These are phyloP conservation scores for Bauhinia variegata DNA, from an alignment of 306 rosid genomes.

Conservation along the genomic window DNA sequence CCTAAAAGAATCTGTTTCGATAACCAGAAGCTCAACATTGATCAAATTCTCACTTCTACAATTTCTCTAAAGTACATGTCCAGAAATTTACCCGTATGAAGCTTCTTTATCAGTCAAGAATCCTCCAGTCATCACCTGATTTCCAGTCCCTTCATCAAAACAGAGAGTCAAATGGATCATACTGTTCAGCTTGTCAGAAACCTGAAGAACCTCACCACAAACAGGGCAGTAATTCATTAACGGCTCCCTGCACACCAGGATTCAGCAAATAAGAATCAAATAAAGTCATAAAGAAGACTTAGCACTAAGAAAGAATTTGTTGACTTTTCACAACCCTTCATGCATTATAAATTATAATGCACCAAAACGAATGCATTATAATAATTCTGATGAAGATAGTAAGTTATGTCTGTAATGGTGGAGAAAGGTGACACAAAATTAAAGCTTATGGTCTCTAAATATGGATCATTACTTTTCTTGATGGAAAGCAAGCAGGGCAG, in stretches of 20 bases:
- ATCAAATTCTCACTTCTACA: constrained; percentile 10
- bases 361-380: neutral
- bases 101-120: constrained; percentile 94
- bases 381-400: constrained; percentile 11
- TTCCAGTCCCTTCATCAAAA: constrained; percentile 98
- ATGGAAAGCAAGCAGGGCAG: constrained; percentile 79
- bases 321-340: neutral
- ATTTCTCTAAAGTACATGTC: constrained; percentile 14
- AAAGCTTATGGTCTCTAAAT: constrained; percentile 27
- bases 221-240: constrained; percentile 88
- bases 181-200: constrained; percentile 72
- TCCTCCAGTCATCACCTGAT: constrained; percentile 96
- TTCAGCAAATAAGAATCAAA: constrained; percentile 34
- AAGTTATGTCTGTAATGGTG: neutral
- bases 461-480: constrained; percentile 77
- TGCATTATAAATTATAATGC: too few relatives aligned
- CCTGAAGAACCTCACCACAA: constrained; percentile 87
- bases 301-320: neutral
- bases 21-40: constrained; percentile 21
- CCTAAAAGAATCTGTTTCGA: constrained; percentile 22
- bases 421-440: constrained; percentile 30
- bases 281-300: neutral
- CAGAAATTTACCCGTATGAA: constrained; percentile 74
- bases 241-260: constrained; percentile 72
- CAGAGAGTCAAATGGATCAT: constrained; percentile 87